A percentile compares a stretch with the other conserved stretches of the same genome.
phyloP scores from a whole-genome alignment of 192 early-diverging fungal species.

The Helicostylum pulchrum region DNA sequence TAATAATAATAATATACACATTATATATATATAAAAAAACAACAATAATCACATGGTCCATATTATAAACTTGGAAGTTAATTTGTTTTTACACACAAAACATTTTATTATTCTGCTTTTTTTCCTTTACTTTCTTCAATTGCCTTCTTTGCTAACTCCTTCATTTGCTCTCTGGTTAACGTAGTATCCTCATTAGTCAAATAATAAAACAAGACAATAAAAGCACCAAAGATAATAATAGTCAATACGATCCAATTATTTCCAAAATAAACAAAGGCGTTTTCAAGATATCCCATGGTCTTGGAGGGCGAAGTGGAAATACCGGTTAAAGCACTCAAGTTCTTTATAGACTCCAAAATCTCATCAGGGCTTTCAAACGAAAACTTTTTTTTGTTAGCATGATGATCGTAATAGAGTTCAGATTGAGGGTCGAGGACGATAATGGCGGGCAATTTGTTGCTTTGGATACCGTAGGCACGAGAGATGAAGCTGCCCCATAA shows the following conservation, averaged over 20 bases:
- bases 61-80: no score
- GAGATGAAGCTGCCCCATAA: slow-evolving; percentile 60
- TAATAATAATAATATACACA: no score
- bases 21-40: no score
- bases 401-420: slow-evolving; percentile 1
- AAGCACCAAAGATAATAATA: neutral
- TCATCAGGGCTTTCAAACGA: neutral
- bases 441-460: slow-evolving; percentile 14
- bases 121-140: no score
- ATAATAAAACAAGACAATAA: neutral
- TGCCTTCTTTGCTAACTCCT: neutral
- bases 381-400: neutral
- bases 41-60: no score
- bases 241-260: slow-evolving; percentile 8
- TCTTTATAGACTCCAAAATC: neutral
- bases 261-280: slow-evolving; percentile 3
- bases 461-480: slow-evolving; percentile 43
- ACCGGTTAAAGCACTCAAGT: neutral
- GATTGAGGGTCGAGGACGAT: slow-evolving; percentile 29
- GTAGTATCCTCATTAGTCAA: slow-evolving; percentile 6
- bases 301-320: slow-evolving; percentile 6
- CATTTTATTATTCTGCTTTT: no score
- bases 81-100: no score
- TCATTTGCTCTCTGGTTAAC: neutral
- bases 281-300: neutral